phyloP scores from a whole-genome alignment of 2,329 filamentous ascomycete species.

The Thermothelomyces thermophilus region DNA sequence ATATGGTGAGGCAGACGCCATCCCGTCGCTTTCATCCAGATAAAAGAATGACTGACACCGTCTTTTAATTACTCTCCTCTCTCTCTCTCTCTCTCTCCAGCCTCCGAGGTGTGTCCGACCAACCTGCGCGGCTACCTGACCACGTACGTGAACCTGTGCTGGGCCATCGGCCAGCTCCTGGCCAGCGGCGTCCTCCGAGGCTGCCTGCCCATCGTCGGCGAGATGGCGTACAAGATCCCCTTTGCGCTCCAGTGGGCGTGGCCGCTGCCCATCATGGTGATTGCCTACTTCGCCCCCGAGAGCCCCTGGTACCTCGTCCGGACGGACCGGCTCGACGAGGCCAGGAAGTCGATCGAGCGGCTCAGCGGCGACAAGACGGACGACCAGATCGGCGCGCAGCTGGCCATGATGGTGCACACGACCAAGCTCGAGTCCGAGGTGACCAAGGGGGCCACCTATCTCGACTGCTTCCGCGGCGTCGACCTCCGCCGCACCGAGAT shows the following conservation, averaged over 20 bases:
- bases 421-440: constrained; percentile 40
- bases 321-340: constrained; percentile 28
- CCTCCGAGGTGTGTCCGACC: constrained; percentile 38
- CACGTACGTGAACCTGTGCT: constrained; percentile 4
- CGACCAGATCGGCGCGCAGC: constrained; percentile 27
- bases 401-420: constrained; percentile 40
- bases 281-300: constrained; percentile 32
- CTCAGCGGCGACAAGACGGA: constrained; percentile 29
- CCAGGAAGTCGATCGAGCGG: constrained; percentile 20
- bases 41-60: not conserved
- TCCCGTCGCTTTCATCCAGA: too few relatives aligned
- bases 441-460: constrained; percentile 34
- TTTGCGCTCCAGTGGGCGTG: constrained; percentile 35
- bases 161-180: constrained; percentile 5
- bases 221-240: constrained; percentile 30
- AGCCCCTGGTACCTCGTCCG: constrained; percentile 35
- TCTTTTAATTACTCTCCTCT: not conserved
- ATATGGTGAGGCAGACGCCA: constrained; percentile 25
- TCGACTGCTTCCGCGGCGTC: constrained; percentile 42
- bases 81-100: constrained; percentile 15
- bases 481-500: constrained; percentile 43
- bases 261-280: constrained; percentile 31
- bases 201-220: constrained; percentile 28
- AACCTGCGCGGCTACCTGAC: constrained; percentile 31
- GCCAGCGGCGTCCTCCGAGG: constrained; percentile 32